Evolutionary conservation across 1,139 yeast genomes (phyloP).

Genomic region (Scheffersomyces quercinus): DNA sequence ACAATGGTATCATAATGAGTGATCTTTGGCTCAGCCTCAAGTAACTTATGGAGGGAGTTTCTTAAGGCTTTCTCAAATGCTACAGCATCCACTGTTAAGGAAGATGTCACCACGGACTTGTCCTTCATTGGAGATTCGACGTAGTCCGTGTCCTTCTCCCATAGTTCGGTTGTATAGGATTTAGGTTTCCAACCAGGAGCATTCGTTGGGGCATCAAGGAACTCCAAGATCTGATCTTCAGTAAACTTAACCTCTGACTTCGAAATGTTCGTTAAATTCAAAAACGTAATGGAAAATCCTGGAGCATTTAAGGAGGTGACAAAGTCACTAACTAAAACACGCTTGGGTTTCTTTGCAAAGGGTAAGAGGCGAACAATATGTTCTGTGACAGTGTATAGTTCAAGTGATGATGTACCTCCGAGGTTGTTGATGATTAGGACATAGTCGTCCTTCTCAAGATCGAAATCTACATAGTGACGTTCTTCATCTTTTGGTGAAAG

Average conservation of each 20-base stretch:
- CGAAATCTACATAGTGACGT: constrained; percentile 71
- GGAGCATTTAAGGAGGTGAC: constrained; percentile 88
- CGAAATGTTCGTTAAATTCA: constrained; percentile 55
- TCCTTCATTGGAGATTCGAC: constrained; percentile 37
- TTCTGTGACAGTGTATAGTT: constrained; percentile 65
- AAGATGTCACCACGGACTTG: constrained; percentile 24
- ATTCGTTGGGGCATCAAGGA: constrained; percentile 67
- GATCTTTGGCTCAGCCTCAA: constrained; percentile 70
- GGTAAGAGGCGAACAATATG: constrained; percentile 47
- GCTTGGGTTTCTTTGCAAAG: constrained; percentile 54
- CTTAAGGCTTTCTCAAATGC: constrained; percentile 39
- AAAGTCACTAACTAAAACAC: constrained; percentile 71
- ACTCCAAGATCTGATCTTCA: constrained; percentile 36
- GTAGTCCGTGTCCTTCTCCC: constrained; percentile 21
- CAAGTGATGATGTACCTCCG: constrained; percentile 84
- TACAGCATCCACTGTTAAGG: constrained; percentile 43
- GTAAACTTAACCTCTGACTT: constrained; percentile 29
- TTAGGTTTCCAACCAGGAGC: constrained; percentile 82
- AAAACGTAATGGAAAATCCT: constrained; percentile 81
- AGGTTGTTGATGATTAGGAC: constrained; percentile 73
- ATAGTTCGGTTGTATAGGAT: constrained; percentile 20
- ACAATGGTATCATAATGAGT: constrained; percentile 85
- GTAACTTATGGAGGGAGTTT: constrained; percentile 52
- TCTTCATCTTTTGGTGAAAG: constrained; percentile 58
- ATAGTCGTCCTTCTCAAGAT: constrained; percentile 56